Evolutionary conservation across 495 filamentous ascomycete species (phyloP).

Genomic region (Choiromyces venosus): DNA sequence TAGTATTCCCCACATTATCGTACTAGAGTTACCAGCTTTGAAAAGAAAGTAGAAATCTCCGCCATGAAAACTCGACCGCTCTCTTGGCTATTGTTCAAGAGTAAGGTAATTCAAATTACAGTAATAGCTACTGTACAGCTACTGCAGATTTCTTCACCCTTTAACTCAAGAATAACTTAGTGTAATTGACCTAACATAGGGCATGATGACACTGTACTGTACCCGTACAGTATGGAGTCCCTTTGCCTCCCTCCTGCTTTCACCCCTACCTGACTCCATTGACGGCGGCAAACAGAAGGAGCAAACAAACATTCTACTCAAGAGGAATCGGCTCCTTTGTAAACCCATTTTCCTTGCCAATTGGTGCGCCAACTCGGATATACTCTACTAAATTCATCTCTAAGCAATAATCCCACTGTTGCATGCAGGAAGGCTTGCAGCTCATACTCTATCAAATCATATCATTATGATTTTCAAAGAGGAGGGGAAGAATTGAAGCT

Average conservation of each 20-base stretch:
- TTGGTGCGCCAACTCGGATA: neutral
- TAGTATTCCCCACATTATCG: neutral
- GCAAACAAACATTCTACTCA: neutral
- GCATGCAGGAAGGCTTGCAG: constrained; percentile 1
- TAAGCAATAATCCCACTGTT: neutral
- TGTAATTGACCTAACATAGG: neutral
- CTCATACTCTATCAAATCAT: neutral
- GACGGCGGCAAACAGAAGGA: neutral
- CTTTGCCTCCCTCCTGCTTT: neutral
- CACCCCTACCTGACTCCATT: neutral
- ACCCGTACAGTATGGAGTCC: neutral
- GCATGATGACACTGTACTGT: neutral
- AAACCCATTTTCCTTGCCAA: neutral
- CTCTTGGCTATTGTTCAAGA: neutral
- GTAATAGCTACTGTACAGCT: neutral
- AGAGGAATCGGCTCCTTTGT: neutral
- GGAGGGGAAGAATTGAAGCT: neutral
- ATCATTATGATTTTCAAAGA: neutral
- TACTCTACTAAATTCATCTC: neutral
- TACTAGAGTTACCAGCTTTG: neutral
- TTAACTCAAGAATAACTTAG: neutral
- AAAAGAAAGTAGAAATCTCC: neutral
- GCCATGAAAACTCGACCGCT: no score
- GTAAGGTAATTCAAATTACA: neutral
- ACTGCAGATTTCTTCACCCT: neutral